Evolutionary conservation across 192 early-diverging fungal genomes (phyloP), one percentile per base, ranked within the genome.

Genomic region (Gryganskiella cystojenkinii): DNA sequence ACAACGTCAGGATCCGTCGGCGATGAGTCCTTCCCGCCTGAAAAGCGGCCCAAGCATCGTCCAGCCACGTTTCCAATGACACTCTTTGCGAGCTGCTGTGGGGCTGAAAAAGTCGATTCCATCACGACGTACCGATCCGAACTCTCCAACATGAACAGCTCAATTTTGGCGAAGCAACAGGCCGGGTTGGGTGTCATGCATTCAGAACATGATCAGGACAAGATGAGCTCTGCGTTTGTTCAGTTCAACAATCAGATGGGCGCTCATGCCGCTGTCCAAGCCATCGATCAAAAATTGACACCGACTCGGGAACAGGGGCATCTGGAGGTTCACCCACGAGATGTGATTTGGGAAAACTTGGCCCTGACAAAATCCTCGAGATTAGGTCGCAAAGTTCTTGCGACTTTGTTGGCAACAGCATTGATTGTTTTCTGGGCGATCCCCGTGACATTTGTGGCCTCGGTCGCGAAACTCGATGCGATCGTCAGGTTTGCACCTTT

Each of bases 341-440:
- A 96, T 65, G 80, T 96, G 25, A 84, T 94, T 31, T 96, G 95
- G 95, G 69, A 79, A 3, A 94, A 93, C 37, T 66, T 93, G 35
- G 83, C 83, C 24, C 70, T 40, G 37, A 40, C 37, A 13, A 86
- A 15, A 61, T 62, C 30, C 82, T 87, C 19, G 88, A 82, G 62
- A 49, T 70, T 33, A 82, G 92, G 11, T 17, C 83, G 92, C 40
- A 72, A 69, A n/a, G 54, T 86, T 27, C 33, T 90, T n/a, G 84
- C 90, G n/a, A 84, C 84, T n/a, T 43, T 63, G 8, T 61, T 85
- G 40, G 84, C 82, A 1, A 35, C 86, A 2, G 84, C 74, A 0
- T 70, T 96, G 69, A 87, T 87, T 2, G 61, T 90, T 1, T 71
- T 88, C 49, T 96, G 95, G 95, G 83, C 87, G n/a, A 67, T 88